Percentiles rank a stretch among this genome's conserved stretches.
phyloP scores from a whole-genome alignment of 1,284 basidiomycete species.

The Mrakiaceae sp. region DNA sequence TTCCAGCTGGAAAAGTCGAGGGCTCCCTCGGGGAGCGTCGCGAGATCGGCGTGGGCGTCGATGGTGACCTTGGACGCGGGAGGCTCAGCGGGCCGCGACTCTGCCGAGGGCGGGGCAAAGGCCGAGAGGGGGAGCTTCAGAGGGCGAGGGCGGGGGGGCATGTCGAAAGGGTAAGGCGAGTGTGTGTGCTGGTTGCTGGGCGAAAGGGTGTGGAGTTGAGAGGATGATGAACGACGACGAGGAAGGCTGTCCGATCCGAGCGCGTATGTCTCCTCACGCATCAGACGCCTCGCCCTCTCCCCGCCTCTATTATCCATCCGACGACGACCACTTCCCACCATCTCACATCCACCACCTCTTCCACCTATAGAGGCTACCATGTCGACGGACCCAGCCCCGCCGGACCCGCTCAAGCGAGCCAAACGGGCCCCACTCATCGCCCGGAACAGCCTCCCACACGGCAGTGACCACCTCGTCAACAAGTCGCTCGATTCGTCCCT shows the following conservation, averaged over 20 bases:
- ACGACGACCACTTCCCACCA: not conserved
- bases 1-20: not conserved
- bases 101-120: not conserved
- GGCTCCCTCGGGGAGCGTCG: not conserved
- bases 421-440: constrained; percentile 3
- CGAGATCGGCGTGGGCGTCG: constrained; percentile 6
- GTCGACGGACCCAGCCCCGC: not conserved
- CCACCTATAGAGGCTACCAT: not conserved
- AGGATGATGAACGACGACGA: no score
- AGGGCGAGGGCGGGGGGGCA: constrained; percentile 10
- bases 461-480: not conserved
- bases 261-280: no score
- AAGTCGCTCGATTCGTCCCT: constrained; percentile 67
- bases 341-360: not conserved
- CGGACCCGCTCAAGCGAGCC: constrained; percentile 11
- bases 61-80: not conserved
- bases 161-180: not conserved
- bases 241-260: no score
- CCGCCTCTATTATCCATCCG: not conserved
- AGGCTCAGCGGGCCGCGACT: not conserved
- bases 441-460: not conserved
- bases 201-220: no score
- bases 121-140: constrained; percentile 13
- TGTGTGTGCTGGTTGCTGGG: no score
- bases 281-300: no score